A percentile compares a stretch with the other conserved stretches of the same genome.
Conservation (phyloP, 2,329 filamentous ascomycete genomes). For the Cladosporium sp. region DNA sequence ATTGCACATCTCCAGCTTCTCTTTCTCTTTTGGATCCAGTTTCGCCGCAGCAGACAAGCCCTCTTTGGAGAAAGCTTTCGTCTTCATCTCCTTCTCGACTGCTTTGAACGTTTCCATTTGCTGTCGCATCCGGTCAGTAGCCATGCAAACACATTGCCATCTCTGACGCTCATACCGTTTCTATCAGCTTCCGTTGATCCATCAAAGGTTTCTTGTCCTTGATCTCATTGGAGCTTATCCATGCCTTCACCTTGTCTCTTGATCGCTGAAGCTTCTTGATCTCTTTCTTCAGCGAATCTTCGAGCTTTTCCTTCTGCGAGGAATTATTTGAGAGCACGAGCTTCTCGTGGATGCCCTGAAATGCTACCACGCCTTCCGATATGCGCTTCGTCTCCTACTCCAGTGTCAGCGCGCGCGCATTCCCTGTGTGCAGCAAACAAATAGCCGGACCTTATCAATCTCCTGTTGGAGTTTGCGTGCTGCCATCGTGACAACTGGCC, state of each 20-base stretch:
- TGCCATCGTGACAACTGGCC: conserved; percentile 62
- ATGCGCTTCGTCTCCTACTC: conserved; percentile 80
- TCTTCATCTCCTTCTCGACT: conserved; percentile 99
- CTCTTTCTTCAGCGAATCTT: conserved; percentile 96
- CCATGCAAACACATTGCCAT: conserved; percentile 14
- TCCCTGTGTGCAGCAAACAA: neutral
- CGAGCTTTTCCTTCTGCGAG: conserved; percentile 95
- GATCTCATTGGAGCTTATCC: conserved; percentile 97
- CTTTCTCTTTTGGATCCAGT: conserved; percentile 95
- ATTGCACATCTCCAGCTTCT: conserved; percentile 81
- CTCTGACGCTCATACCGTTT: conserved; percentile 67
- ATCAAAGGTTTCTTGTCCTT: conserved; percentile 97
- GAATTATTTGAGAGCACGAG: conserved; percentile 88
- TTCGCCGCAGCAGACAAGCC: conserved; percentile 87
- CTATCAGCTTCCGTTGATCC: conserved; percentile 92
- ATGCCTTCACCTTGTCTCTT: conserved; percentile 99
- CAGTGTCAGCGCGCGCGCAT: conserved; percentile 7
- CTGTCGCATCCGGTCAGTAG: conserved; percentile 42
- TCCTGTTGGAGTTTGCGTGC: conserved; percentile 95
- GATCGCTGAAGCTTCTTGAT: conserved; percentile 99
- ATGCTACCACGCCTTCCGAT: conserved; percentile 82
- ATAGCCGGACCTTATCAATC: conserved; percentile 76
- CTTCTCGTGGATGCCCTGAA: conserved; percentile 96
- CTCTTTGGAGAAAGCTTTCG: conserved; percentile 98
- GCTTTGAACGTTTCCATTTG: conserved; percentile 99